These are phyloP conservation scores for Cyclotella sp. DNA, from an alignment of 108 stramenopile genomes.

Conservation along the genomic window DNA sequence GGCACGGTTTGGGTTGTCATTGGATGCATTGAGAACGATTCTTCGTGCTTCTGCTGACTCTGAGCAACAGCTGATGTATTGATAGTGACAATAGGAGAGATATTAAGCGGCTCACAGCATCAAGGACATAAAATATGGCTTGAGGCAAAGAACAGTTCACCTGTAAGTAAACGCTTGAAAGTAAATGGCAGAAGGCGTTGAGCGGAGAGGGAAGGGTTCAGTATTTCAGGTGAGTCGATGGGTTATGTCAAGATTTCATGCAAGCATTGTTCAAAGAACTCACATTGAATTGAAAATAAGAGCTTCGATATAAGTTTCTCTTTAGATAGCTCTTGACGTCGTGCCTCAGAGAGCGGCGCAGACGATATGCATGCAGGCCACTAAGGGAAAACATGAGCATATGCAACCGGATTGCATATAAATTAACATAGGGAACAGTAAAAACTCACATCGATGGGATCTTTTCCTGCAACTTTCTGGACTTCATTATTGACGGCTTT, in stretches of 20 bases:
- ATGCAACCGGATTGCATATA: neutral
- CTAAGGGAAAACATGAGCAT: conserved; percentile 29
- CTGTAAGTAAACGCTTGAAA: conserved; percentile 74
- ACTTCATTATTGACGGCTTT: conserved; percentile 74
- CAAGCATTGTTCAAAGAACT: neutral
- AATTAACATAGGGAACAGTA: conserved; percentile 1
- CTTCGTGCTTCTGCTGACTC: conserved; percentile 72
- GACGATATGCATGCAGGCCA: conserved; percentile 86
- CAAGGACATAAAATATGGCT: neutral
- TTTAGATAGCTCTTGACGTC: conserved; percentile 80
- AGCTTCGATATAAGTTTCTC: conserved; percentile 60
- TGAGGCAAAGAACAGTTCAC: neutral
- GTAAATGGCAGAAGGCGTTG: conserved; percentile 23
- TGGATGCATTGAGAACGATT: conserved; percentile 38
- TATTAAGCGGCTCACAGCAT: neutral
- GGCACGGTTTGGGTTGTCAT: conserved; percentile 28
- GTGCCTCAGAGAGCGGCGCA: conserved; percentile 61
- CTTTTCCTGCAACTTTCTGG: conserved; percentile 64
- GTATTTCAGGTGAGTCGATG: neutral
- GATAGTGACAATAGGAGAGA: neutral
- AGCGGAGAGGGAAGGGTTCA: neutral
- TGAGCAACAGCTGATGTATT: conserved; percentile 58
- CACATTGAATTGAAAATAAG: conserved; percentile 56
- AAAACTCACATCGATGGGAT: conserved; percentile 68
- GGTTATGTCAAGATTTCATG: neutral